phyloP scores from a whole-genome alignment of 129 eudicot genomes.

The Ambrosia trifida region DNA sequence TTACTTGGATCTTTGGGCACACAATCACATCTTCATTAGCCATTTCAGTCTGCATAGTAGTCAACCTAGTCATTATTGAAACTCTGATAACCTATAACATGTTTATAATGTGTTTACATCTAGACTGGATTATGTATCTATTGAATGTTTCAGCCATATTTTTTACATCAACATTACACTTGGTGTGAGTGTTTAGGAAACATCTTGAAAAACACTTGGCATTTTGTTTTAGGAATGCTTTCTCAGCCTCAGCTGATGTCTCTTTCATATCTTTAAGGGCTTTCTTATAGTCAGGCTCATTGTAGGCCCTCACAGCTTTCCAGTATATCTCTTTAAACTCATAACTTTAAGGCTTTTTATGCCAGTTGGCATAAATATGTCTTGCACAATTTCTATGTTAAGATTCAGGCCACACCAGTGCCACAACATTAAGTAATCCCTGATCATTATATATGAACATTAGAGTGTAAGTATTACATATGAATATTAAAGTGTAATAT shows the following conservation, averaged over 20 bases:
- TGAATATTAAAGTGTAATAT: too few species aligned
- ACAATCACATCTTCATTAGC: not conserved
- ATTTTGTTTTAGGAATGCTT: not conserved
- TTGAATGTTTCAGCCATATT: too few species aligned
- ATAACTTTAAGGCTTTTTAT: not conserved
- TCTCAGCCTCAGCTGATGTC: not conserved
- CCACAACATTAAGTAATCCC: too few species aligned
- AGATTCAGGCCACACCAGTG: too few species aligned
- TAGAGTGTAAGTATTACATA: too few species aligned
- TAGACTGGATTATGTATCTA: too few species aligned
- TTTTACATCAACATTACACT: too few species aligned
- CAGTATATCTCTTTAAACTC: not conserved
- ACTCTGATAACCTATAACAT: too few species aligned
- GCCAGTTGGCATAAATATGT: not conserved
- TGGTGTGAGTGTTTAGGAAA: not conserved
- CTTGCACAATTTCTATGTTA: too few species aligned
- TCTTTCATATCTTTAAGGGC: not conserved
- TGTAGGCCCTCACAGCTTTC: not conserved
- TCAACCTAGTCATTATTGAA: not conserved
- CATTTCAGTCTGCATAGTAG: not conserved
- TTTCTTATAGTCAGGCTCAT: not conserved
- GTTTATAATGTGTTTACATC: too few species aligned
- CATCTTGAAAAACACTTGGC: not conserved
- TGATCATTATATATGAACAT: too few species aligned
- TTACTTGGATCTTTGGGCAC: not conserved